phyloP scores from a whole-genome alignment of 2,329 filamentous ascomycete species.

The Corinectria fuckeliana region DNA sequence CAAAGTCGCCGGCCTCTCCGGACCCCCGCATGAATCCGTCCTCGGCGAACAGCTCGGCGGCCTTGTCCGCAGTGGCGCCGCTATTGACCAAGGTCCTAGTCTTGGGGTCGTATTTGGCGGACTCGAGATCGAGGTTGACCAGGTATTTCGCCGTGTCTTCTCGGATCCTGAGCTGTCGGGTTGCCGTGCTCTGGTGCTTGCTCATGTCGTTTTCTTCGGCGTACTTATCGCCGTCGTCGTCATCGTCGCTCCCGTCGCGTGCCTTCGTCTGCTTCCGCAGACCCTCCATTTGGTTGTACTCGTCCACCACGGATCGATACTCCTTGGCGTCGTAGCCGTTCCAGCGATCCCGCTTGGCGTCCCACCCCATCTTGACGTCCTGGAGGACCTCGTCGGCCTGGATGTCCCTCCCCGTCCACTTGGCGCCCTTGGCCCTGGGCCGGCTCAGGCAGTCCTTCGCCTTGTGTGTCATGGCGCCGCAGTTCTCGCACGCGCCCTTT shows the following conservation, averaged over 20 bases:
- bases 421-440: constrained; percentile 87
- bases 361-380: constrained; percentile 89
- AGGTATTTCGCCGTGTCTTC: constrained; percentile 98
- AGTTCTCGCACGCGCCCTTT: constrained; percentile 98
- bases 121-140: constrained; percentile 92
- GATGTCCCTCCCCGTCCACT: constrained; percentile 91
- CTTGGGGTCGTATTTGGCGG: constrained; percentile 97
- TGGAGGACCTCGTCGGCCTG: constrained; percentile 89
- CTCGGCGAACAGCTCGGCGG: constrained; percentile 84
- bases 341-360: constrained; percentile 97
- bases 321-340: constrained; percentile 95
- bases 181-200: constrained; percentile 87
- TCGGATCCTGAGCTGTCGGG: constrained; percentile 86
- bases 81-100: constrained; percentile 89
- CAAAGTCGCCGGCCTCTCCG: constrained; percentile 92
- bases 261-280: constrained; percentile 65
- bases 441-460: constrained; percentile 91
- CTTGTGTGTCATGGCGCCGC: constrained; percentile 96
- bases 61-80: constrained; percentile 80
- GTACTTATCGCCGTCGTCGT: constrained; percentile 74
- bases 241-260: constrained; percentile 56
- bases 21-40: constrained; percentile 90
- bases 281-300: constrained; percentile 86
- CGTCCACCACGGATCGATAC: constrained; percentile 85
- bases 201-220: constrained; percentile 98